A percentile compares a stretch with the other conserved stretches of the same genome.
Conservation (phyloP, 2,329 filamentous ascomycete genomes). For the Cordyceps cateniannulata region DNA sequence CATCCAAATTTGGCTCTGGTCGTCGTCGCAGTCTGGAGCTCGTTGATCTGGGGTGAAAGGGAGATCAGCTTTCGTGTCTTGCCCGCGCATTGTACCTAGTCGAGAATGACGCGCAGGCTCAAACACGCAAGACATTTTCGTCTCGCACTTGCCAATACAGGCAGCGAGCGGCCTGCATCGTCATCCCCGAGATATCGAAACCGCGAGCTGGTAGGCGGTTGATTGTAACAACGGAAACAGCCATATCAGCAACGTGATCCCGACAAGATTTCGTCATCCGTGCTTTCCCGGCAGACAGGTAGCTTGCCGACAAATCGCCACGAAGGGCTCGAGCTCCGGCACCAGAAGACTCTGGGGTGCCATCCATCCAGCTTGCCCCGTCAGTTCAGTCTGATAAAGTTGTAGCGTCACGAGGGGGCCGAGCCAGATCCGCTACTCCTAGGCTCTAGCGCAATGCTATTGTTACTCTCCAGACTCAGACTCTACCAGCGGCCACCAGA, state of each 20-base stretch:
- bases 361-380: not conserved
- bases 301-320: not conserved
- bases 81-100: not conserved
- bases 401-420: slow-evolving; percentile 8
- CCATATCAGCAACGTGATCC: not conserved
- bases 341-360: not conserved
- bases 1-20: not conserved
- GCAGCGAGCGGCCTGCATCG: not conserved
- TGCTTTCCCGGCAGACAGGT: not conserved
- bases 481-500: slow-evolving; percentile 1
- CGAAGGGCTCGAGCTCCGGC: slow-evolving; percentile 8
- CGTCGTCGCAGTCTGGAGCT: not conserved
- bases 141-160: not conserved
- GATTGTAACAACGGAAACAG: not conserved
- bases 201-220: not conserved
- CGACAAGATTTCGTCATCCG: not conserved
- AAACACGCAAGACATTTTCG: not conserved
- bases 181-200: not conserved
- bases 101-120: not conserved
- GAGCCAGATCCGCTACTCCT: slow-evolving; percentile 12
- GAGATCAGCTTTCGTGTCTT: not conserved
- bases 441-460: not conserved
- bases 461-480: not conserved
- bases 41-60: not conserved
- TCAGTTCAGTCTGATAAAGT: not conserved